Percentiles rank a stretch among this genome's conserved stretches.
Conservation (phyloP, 768 basidiomycete genomes). For the Goffeauzyma gilvescens region DNA sequence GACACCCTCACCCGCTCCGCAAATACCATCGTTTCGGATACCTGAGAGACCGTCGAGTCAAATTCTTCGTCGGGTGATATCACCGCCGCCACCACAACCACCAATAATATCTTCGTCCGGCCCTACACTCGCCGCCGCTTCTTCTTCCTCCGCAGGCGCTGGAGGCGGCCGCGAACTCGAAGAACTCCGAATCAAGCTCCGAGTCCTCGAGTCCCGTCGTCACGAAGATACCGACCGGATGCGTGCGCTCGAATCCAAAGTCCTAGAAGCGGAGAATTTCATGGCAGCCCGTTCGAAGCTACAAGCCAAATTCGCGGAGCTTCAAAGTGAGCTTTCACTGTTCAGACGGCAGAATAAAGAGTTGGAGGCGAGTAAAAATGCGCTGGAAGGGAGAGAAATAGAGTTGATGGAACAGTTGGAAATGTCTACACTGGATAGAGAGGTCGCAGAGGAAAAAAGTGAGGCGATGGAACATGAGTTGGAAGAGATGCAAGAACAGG, state of each 20-base stretch:
- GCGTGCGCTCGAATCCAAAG: slow-evolving; percentile 64
- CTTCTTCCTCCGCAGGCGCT: too few relatives aligned
- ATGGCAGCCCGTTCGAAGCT: background rate
- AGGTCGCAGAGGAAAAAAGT: slow-evolving; percentile 82
- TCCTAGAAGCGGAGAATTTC: slow-evolving; percentile 54
- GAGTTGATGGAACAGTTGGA: slow-evolving; percentile 82
- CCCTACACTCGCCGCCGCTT: too few relatives aligned
- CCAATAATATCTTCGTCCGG: too few relatives aligned
- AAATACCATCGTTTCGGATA: too few relatives aligned
- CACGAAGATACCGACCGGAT: slow-evolving; percentile 69
- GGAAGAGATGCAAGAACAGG: slow-evolving; percentile 55
- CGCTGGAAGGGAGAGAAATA: slow-evolving; percentile 49
- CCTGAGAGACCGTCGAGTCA: too few relatives aligned
- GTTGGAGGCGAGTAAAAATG: slow-evolving; percentile 47
- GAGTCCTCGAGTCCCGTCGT: slow-evolving; percentile 68
- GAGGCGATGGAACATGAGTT: slow-evolving; percentile 61
- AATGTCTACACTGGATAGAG: slow-evolving; percentile 86
- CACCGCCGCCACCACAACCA: too few relatives aligned
- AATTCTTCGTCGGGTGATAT: too few relatives aligned
- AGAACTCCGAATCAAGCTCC: slow-evolving; percentile 62
- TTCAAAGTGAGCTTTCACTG: slow-evolving; percentile 59
- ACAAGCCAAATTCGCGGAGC: slow-evolving; percentile 53
- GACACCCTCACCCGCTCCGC: too few relatives aligned
- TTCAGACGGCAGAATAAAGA: slow-evolving; percentile 62
- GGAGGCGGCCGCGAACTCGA: slow-evolving; percentile 37